Base-by-base conservation (phyloP, 2,329 filamentous ascomycete genomes). In the Stachybotrys chlorohalonatus region DNA sequence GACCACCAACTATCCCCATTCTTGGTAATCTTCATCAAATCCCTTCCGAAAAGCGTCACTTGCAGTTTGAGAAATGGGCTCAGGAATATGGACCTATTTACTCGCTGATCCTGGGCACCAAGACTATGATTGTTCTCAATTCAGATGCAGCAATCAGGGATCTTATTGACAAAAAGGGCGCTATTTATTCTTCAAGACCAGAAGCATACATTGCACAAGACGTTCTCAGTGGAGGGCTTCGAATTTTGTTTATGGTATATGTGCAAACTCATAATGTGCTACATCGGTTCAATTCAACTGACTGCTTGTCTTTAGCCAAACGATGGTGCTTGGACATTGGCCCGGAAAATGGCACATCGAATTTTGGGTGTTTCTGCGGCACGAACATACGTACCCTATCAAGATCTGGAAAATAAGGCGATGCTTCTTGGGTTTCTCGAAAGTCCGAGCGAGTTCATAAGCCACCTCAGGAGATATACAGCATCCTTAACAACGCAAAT, bases 11-110 rank as follows among this genome's bases (percentile, higher is more conserved):
- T 0, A 36, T 79, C 1, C 78, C 78, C 0, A 54, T 81, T 1
- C 61, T 81, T 7, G 79, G 79, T 5, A 81, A 81, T 49, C 59
- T 81, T 2, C 77, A 79, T 58, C 71, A 71, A 56, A 76, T 81
- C 61, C 77, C 76, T 0, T 65, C 63, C 2, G 52, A 66, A 6
- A 64, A 76, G 31, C 62, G 62, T 0, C 73, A 79, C 54, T 57
- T 75, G 0, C 74, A 80, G 53, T 79, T 79, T 53, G 64, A 76
- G 46, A 74, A 77, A 61, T 82, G 79, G 79, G 76, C 78, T 0
- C 58, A 73, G 6, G 68, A 79, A 60, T 81, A 81, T 47, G 67
- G 78, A 0, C 76, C 77, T 0, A 62, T 82, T 0, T 81, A 77
- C 60, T 76, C 72, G 0, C 65, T 82, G 2, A 77, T 80, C 1